Conservation (phyloP, 169 alveolate genomes). For the Cyclospora cayetanensis region DNA sequence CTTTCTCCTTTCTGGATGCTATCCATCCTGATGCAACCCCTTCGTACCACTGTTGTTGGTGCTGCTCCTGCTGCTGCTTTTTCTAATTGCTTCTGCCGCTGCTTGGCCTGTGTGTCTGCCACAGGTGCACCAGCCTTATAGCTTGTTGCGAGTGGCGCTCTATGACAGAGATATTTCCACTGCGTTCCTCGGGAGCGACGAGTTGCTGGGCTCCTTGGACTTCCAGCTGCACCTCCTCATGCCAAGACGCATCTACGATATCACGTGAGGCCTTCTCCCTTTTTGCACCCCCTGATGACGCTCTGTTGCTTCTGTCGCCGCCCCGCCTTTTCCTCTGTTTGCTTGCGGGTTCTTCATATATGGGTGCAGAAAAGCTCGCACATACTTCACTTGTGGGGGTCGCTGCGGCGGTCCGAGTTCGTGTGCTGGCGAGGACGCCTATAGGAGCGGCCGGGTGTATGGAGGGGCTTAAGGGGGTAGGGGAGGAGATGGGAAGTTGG, state of each 20-base stretch:
- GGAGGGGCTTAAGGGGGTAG: too few species aligned
- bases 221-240: slow-evolving; percentile 48
- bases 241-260: slow-evolving; percentile 46
- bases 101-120: background rate
- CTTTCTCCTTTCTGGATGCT: too few species aligned
- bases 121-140: slow-evolving; percentile 69
- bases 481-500: too few species aligned
- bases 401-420: too few species aligned
- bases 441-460: too few species aligned
- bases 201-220: slow-evolving; percentile 54
- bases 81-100: background rate
- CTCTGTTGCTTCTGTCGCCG: background rate
- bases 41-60: background rate
- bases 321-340: background rate
- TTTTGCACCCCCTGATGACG: background rate
- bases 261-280: slow-evolving; percentile 4
- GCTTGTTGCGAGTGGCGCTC: slow-evolving; percentile 62
- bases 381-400: too few species aligned
- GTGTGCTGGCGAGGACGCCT: too few species aligned
- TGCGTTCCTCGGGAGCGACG: slow-evolving; percentile 52
- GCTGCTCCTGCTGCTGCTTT: slow-evolving; percentile 14
- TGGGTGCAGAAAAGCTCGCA: too few species aligned
- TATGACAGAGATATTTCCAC: slow-evolving; percentile 45
- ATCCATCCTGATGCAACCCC: background rate
- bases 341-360: background rate